These are phyloP conservation scores for Apiospora rasikravindrae DNA, from an alignment of 2,329 filamentous ascomycete genomes.

Conservation along the genomic window DNA sequence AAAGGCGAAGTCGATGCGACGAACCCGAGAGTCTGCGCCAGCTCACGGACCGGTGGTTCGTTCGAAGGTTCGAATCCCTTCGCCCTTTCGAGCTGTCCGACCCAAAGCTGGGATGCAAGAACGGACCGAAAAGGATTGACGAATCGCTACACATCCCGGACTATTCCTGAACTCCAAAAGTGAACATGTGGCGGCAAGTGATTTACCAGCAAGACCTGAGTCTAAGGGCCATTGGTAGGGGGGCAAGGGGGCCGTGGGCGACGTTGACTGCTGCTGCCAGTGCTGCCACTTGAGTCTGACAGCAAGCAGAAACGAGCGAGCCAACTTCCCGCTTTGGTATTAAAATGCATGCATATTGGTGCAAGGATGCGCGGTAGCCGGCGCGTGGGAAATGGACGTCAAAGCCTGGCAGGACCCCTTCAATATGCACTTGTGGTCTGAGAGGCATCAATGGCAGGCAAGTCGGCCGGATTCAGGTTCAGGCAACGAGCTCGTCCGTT, in stretches of 20 bases:
- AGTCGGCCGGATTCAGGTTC: neutral
- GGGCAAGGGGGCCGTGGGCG: neutral
- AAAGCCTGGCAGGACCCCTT: constrained; percentile 11
- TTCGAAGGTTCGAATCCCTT: constrained; percentile 13
- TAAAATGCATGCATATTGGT: constrained; percentile 3
- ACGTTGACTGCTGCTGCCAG: neutral
- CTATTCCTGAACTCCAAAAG: constrained; percentile 7
- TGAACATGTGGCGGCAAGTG: neutral
- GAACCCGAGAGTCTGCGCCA: constrained; percentile 11
- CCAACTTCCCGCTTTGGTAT: neutral
- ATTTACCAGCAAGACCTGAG: neutral
- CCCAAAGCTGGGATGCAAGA: neutral
- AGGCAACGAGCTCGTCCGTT: neutral
- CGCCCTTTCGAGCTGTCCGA: neutral
- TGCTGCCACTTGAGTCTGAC: neutral
- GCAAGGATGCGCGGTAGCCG: constrained; percentile 5
- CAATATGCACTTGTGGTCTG: constrained; percentile 1
- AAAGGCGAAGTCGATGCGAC: neutral
- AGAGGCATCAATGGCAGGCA: neutral
- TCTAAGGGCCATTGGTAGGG: neutral
- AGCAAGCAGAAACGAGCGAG: neutral
- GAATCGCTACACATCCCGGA: neutral
- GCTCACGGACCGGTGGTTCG: constrained; percentile 11
- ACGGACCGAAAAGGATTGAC: constrained; percentile 10
- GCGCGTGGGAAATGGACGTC: neutral